Base-by-base conservation (phyloP, 1,284 basidiomycete genomes). In the Puccinia hordei region DNA sequence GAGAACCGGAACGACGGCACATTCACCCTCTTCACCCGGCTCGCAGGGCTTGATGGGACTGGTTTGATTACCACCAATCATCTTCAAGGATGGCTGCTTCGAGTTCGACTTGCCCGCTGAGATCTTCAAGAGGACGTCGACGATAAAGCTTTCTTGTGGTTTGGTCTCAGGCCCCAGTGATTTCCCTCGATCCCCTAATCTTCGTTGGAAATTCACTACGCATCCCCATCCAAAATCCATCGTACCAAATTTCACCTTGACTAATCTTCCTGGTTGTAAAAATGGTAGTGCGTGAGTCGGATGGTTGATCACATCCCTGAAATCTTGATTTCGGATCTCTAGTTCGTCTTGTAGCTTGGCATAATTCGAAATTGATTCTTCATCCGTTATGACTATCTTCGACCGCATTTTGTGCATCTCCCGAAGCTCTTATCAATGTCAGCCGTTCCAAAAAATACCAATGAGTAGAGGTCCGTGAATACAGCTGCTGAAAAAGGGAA, bases 201-300 rank as follows among this genome's bases (percentile, higher is more conserved):
- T 90, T 87, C 97, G 98, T 85, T 94, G 92, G 85, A 92, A 98
- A 84, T 93, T 95, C 83, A 98, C 90, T 59, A 98, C 90, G 46
- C 93, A 90, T 69, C 95, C 95, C 97, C 97, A 99, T 8, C 95
- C 96, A 86, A 97, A 99, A 86, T 99, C 93, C 35, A 92, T 87
- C 75, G 92, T 91, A 80, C 92, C 90, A 84, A 97, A 90, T 84
- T 92, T 92, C 83, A 99, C 89, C 84, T 92, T 92, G 65, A 98
- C 92, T 27, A 99, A 88, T 10, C 97, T 91, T 57, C 97, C 97
- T 35, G 92, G 89, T 85, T 98, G 93, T 19, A 99, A 88, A 89
- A 98, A 99, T 0, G 96, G 95, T 33, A 99, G 87, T 33, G 92
- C 90, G 86, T 98, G 99, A 9, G 90, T 92, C 0, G 97, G 97